Evolutionary conservation across 768 basidiomycete species (phyloP), one percentile per base, ranked within the genome.

Genomic region (Pulveroboletus sp.): DNA sequence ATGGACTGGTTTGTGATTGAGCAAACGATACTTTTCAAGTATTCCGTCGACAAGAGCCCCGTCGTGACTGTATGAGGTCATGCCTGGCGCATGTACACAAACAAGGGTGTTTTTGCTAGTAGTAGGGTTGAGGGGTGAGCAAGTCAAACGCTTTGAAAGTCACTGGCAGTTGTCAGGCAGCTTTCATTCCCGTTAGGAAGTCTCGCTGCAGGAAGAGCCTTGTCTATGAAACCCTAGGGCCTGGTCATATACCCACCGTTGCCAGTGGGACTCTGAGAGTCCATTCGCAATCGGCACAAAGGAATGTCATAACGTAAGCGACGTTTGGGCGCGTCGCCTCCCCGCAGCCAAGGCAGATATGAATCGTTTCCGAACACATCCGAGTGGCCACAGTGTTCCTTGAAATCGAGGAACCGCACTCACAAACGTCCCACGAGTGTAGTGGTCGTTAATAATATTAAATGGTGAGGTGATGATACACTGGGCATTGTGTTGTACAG

Each of bases 1-100:
- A 7, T 72, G 52, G 16, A 75, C 80, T 5, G 83, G 85, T 37
- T 58, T 70, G 60, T 80, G 79, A 1, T 67, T 67, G 34, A 82
- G 67, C 4, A 68, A 63, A 5, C 63, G 48, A 53, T 84, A 87
- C 9, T 68, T 60, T 14, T 65, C 59, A 16, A 76, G 68, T 32
- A 80, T 75, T 1, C 62, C 52, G 16, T 63, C 32, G 37, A 77
- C 71, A 44, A 78, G 56, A 3, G 40, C 62, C 60, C 41, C 24
- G 11, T 20, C 20, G 9, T 21, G 21, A 9, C n/a, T 25, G 39
- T 35, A 10, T 10, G 34, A 35, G 17, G 12, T 17, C 34, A 35
- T 35, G 17, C 33, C 25, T 27, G 25, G 9, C n/a, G n/a, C n/a
- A n/a, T n/a, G n/a, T n/a, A 27, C 25, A 27, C 25, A 27, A 27